Percentiles rank a stretch among this genome's conserved stretches.
phyloP scores from a whole-genome alignment of 805 yeast genomes.

The Kodamaea restingae region DNA sequence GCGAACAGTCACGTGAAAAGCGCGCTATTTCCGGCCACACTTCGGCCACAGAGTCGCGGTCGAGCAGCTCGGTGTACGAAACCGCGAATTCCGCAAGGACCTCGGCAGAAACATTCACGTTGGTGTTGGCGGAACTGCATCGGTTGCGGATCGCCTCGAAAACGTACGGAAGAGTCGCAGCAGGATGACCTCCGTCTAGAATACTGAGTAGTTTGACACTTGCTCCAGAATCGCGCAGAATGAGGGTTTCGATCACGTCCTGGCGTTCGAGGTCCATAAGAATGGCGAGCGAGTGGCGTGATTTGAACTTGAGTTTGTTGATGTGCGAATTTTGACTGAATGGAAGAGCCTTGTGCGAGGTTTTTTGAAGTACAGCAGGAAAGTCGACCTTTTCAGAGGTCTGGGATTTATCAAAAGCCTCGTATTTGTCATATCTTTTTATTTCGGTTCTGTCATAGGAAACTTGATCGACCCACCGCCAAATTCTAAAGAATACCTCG shows the following conservation, averaged over 20 bases:
- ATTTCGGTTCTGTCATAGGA: no score
- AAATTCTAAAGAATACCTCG: constrained; percentile 52
- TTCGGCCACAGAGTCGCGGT: constrained; percentile 75
- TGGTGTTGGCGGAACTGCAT: constrained; percentile 8
- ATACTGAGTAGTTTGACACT: constrained; percentile 64
- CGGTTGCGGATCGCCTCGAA: constrained; percentile 45
- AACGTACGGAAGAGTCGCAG: constrained; percentile 64
- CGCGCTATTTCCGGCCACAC: constrained; percentile 45
- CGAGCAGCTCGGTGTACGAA: constrained; percentile 60
- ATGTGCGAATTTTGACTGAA: no score
- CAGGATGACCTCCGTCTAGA: constrained; percentile 80
- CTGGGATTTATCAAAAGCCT: no score
- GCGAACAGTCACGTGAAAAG: constrained; percentile 21
- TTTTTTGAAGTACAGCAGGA: no score
- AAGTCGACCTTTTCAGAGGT: no score
- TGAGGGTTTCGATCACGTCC: constrained; percentile 66
- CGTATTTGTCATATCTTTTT: no score
- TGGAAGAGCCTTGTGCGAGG: no score
- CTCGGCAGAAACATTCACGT: constrained; percentile 42
- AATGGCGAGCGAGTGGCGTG: constrained; percentile 61
- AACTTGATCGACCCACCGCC: no score
- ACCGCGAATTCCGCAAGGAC: constrained; percentile 52
- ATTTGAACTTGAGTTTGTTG: constrained; percentile 61
- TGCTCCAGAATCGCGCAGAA: constrained; percentile 31
- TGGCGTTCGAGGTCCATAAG: constrained; percentile 65